A percentile compares a stretch with the other conserved stretches of the same genome.
Evolutionary conservation across 257 asterid genomes (phyloP).

Genomic region (Nicotiana sylvestris): DNA sequence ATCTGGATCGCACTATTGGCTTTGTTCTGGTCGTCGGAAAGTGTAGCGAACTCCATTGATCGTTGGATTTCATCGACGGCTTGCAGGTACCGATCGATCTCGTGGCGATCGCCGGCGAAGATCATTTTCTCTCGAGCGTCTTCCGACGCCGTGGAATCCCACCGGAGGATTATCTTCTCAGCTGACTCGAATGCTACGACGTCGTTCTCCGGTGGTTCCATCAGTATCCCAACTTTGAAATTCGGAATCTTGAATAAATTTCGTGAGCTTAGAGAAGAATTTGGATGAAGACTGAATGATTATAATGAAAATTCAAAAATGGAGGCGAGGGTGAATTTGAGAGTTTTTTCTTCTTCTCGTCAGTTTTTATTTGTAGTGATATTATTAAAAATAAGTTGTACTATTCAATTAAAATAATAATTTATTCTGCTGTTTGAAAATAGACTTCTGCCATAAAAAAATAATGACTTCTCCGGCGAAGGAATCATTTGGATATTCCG

Average conservation of each 20-base stretch:
- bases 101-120: conserved; percentile 65
- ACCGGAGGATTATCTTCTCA: conserved; percentile 56
- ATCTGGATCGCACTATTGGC: conserved; percentile 58
- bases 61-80: conserved; percentile 84
- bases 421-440: background rate
- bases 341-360: background rate
- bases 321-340: background rate
- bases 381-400: background rate
- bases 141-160: conserved; percentile 85
- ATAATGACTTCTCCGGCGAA: background rate
- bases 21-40: conserved; percentile 40
- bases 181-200: conserved; percentile 37
- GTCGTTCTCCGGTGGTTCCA: conserved; percentile 61
- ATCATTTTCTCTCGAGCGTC: conserved; percentile 71
- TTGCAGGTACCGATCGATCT: conserved; percentile 66
- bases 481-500: background rate
- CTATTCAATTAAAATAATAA: background rate
- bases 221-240: conserved; percentile 9
- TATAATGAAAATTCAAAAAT: background rate
- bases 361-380: background rate
- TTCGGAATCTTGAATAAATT: background rate
- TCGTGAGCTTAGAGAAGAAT: background rate
- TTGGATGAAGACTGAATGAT: background rate
- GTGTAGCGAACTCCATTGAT: conserved; percentile 31
- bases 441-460: background rate